Base-by-base conservation (phyloP, 2,329 filamentous ascomycete species). In the Botrytis sinoallii region DNA sequence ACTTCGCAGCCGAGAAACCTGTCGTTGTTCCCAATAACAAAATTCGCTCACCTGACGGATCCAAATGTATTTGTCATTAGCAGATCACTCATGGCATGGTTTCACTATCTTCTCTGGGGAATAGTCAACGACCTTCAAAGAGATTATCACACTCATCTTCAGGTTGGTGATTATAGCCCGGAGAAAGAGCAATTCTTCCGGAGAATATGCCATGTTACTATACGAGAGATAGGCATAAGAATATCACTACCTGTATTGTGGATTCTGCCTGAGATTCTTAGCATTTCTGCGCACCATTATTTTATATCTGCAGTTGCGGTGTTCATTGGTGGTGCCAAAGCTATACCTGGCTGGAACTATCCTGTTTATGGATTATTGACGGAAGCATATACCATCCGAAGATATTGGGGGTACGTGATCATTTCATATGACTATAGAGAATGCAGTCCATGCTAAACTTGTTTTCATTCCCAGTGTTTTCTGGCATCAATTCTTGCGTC, bases 351-450 rank as follows among this genome's bases (percentile, higher is more conserved):
- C 7, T 71, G 57, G 55, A 71, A 63, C 16, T 55, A 42, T 40
- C 29, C 59, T 40, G 32, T 32, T 16, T 71, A 63, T n/a, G 59
- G 59, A 5, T 38, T 25, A 29, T 22, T 71, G 9, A 35, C 20
- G 12, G 57, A 61, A 46, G 69, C 69, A 63, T 71, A 71, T 52
- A 64, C 69, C 25, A 52, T 64, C 25, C 69, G 57, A 22, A 64
- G 32, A 38, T 71, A 63, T 63, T 64, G 57, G 69, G 18, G 42
- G 57, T 52, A 52, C 10, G 42, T 63, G 20, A 16, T 22, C 3
- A 20, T 22, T 3, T 10, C 16, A 22, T 40, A 68, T 22, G 32
- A 38, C 29, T 3, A 44, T 69, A 22, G 3, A 22, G 1, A 35
- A 20, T 44, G 12, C 16, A 40, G 42, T 16, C 18, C 29, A 18